Conservation (phyloP, 352 stramenopile species). For the Phytopythium oedochilum region DNA sequence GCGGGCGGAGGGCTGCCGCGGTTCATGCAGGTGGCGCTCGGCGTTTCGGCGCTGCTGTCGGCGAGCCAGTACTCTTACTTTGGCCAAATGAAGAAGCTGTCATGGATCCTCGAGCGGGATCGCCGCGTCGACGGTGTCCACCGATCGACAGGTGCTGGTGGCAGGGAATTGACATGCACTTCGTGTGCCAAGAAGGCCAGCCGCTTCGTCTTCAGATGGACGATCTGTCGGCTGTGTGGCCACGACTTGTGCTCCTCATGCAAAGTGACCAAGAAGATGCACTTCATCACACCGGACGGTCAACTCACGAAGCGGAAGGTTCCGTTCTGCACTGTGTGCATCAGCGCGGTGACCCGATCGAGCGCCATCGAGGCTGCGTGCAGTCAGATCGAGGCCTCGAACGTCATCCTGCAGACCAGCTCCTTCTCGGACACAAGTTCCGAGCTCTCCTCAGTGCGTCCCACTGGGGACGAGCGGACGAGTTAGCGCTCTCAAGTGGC, state of each 20-base stretch:
- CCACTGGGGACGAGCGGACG: background rate
- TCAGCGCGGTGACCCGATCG: conserved; percentile 14
- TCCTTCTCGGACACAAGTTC: conserved; percentile 1
- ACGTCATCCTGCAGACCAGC: background rate
- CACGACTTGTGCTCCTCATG: conserved; percentile 23
- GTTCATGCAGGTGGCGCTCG: conserved; percentile 18
- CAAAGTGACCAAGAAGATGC: conserved; percentile 27
- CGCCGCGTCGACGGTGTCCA: background rate
- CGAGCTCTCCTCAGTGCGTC: background rate
- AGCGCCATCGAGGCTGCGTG: conserved; percentile 11
- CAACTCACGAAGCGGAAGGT: conserved; percentile 29
- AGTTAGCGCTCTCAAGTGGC: too few relatives aligned
- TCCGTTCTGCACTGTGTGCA: conserved; percentile 26
- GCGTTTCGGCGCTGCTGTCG: conserved; percentile 21
- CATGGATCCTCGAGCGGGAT: conserved; percentile 25
- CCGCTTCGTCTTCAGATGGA: conserved; percentile 3
- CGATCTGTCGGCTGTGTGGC: conserved; percentile 29
- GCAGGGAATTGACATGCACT: conserved; percentile 3
- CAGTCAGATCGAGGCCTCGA: conserved; percentile 6
- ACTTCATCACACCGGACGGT: conserved; percentile 24
- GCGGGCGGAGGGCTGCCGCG: conserved; percentile 22
- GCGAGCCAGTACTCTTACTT: conserved; percentile 29
- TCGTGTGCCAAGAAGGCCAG: conserved; percentile 21
- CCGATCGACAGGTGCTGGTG: background rate
- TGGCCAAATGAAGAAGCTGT: conserved; percentile 48